Conservation (phyloP, 305 asterid species). For the Solanum chacoense region DNA sequence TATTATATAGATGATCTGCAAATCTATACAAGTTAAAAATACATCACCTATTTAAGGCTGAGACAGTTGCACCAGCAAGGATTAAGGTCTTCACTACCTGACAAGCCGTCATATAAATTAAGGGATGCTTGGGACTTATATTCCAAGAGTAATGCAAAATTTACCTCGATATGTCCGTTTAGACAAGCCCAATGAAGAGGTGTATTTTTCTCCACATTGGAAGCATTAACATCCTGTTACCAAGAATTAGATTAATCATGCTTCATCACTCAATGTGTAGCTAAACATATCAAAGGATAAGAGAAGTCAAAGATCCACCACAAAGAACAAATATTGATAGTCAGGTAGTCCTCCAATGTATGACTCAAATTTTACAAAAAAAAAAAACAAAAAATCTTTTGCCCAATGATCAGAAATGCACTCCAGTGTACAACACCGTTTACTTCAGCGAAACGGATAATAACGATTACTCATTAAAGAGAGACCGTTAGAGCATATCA, state of each 20-base stretch:
- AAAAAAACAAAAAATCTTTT: background rate
- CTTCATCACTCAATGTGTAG: background rate
- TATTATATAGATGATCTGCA: background rate
- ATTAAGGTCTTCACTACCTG: constrained; percentile 67
- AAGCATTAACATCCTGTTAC: constrained; percentile 77
- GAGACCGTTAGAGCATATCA: background rate
- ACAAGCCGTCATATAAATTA: background rate
- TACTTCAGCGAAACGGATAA: background rate
- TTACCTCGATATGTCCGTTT: constrained; percentile 77
- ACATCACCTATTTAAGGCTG: constrained; percentile 58
- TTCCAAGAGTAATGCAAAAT: background rate
- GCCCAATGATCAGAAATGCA: background rate
- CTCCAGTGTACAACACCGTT: background rate
- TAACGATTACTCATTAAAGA: background rate
- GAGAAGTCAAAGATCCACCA: background rate
- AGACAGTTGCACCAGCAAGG: constrained; percentile 62
- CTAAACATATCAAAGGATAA: background rate
- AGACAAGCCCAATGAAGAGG: constrained; percentile 98
- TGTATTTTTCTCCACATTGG: constrained; percentile 66
- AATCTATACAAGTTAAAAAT: background rate
- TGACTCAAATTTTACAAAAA: background rate
- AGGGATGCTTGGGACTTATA: background rate
- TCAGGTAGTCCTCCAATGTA: background rate
- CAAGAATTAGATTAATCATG: constrained; percentile 1
- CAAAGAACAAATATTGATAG: background rate